Conservation (phyloP, 2,329 filamentous ascomycete genomes). For the Curvularia spicifera region DNA sequence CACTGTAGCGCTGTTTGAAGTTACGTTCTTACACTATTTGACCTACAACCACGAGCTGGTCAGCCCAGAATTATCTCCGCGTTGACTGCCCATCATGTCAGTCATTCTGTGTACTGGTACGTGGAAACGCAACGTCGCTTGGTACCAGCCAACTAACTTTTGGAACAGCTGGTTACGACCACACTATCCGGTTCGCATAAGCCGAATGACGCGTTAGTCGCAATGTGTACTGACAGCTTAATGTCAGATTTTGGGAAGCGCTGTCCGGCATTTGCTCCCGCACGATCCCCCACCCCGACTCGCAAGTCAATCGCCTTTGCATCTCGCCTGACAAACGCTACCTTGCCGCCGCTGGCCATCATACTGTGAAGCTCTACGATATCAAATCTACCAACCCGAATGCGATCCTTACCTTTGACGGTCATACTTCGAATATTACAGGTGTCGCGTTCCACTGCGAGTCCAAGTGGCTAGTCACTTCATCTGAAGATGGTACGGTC, state of each 20-base stretch:
- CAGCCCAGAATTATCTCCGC: not conserved
- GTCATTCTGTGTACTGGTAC: constrained; percentile 72
- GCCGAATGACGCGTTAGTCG: not conserved
- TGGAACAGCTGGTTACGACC: constrained; percentile 70
- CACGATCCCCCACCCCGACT: constrained; percentile 97
- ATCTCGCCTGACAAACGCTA: constrained; percentile 98
- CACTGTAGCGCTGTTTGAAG: not conserved
- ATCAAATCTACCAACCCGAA: constrained; percentile 98
- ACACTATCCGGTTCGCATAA: constrained; percentile 70
- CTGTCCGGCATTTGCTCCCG: constrained; percentile 96
- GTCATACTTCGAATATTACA: constrained; percentile 94
- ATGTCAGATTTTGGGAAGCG: constrained; percentile 90
- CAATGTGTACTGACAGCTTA: constrained; percentile 19
- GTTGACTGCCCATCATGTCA: constrained; percentile 57
- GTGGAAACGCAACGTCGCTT: constrained; percentile 35
- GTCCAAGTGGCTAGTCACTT: constrained; percentile 99
- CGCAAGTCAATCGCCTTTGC: constrained; percentile 96
- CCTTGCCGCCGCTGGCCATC: constrained; percentile 79
- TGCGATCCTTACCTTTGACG: constrained; percentile 90
- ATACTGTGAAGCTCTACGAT: constrained; percentile 96
- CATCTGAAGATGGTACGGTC: constrained; percentile 93
- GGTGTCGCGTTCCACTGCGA: constrained; percentile 98
- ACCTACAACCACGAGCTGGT: not conserved
- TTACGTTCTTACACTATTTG: not conserved
- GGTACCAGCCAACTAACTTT: constrained; percentile 29